Evolutionary conservation across 1,139 yeast species (phyloP), one percentile per base, ranked within the genome.

Genomic region (Saccharomyces pastorianus): DNA sequence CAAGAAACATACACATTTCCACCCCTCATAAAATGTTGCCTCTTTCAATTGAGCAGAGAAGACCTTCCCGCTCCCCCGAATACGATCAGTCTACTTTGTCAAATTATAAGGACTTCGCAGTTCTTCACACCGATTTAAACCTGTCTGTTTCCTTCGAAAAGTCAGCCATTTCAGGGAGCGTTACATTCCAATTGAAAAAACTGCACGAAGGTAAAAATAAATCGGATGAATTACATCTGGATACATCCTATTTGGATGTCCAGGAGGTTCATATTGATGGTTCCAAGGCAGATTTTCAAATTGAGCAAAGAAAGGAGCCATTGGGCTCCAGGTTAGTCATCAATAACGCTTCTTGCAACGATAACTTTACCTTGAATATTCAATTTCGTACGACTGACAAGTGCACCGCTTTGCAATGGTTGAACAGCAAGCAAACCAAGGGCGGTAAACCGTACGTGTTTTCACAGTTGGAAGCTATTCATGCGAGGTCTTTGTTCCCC

Each of bases 391-490:
- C 96, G 50, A 89, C 96, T 2, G 74, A 75, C 2, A 69, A 81
- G 29, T 86, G 96, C 66, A 88, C 96, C 2, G 96, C 96, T 1
- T 73, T 89, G 59, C 96, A 90, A 71, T 90, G 95, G 83, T 74
- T 90, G 57, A 82, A 80, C 50, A 84, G 86, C 46, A 83, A 80
- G 53, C 88, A 85, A 62, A 88, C 96, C n/a, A 85, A 84, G 52
- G 95, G 93, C 32, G 95, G 93, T 46, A 76, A 78, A 23, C 95
- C 95, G 2, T 68, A 88, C 69, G 77, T 90, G 62, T 90, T 89
- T 69, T 88, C 96, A 29, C 96, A 90, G 71, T 82, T 95, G 67
- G 96, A 90, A 73, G 89, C 96, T 38, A 88, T 87, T 59, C 96
- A 90, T 66, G 95, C 96, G 23, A 79, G 97, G 67, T 82, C 95